These are phyloP conservation scores for Cyclotella cryptica DNA, from an alignment of 108 stramenopile species.

Conservation along the genomic window DNA sequence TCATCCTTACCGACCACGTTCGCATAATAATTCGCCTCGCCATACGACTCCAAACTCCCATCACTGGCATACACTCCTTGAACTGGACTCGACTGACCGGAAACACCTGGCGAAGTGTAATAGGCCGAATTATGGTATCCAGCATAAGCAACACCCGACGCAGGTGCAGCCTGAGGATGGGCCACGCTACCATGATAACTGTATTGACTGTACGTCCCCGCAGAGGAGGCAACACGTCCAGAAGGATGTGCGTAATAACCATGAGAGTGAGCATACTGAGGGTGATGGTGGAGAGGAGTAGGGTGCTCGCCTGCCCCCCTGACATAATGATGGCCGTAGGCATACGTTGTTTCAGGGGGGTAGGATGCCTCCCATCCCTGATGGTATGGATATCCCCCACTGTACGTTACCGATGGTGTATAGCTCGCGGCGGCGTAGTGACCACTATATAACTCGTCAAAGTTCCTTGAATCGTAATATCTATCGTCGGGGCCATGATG, in stretches of 20 bases:
- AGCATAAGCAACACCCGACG: background rate
- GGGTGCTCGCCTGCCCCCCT: background rate
- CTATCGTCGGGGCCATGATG: background rate
- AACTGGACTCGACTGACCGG: background rate
- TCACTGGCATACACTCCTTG: constrained; percentile 7
- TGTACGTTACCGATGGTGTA: background rate
- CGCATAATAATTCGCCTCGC: background rate
- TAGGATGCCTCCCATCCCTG: constrained; percentile 1
- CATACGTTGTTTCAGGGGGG: background rate
- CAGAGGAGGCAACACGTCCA: background rate
- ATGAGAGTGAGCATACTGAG: background rate
- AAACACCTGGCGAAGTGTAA: background rate
- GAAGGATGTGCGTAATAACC: too few species aligned
- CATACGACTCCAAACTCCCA: constrained; percentile 13
- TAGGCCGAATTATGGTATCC: background rate
- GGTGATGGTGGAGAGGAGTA: too few species aligned
- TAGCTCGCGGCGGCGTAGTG: background rate
- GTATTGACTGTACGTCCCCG: constrained; percentile 5
- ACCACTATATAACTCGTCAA: constrained; percentile 11
- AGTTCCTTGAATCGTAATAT: constrained; percentile 15
- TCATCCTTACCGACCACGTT: background rate
- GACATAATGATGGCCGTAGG: background rate
- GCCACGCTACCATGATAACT: background rate
- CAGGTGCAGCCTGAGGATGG: background rate
- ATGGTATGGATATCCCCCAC: background rate